Evolutionary conservation across 2,329 filamentous ascomycete species (phyloP), one percentile per base, ranked within the genome.

Genomic region (Neoascochyta sp.): DNA sequence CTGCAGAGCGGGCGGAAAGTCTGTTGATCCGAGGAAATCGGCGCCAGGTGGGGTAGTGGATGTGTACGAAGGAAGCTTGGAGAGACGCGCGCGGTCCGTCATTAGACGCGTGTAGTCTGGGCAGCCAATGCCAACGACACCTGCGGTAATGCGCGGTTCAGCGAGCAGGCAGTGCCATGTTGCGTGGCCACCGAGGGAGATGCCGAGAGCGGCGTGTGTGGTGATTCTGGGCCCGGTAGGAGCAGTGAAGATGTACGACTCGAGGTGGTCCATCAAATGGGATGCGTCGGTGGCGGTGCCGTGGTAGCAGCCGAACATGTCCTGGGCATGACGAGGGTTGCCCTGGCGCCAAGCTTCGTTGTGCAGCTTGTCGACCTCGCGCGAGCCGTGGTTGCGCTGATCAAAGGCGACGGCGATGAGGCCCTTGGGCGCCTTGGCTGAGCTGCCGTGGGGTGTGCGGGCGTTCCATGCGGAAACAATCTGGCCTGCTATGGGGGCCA

Each of bases 391-490:
- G 62, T 96, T 96, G 24, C 90, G 77, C 68, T 95, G 88, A 65
- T 96, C 92, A 62, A 95, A 94, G 3, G 83, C 77, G 9, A 89
- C 76, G 3, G 86, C 88, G 27, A 96, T 80, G 22, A 96, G 64
- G 0, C 83, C 84, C 36, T 69, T 66, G 16, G 49, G 42, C n/a
- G n/a, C n/a, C n/a, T n/a, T n/a, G 13, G 18, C 9, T 5, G 25
- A 13, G 19, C 54, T 47, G 29, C 42, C 54, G 27, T 40, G 47
- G 18, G 49, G 42, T 17, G 54, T 60, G 42, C 55, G 63, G 29
- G 63, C 53, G 50, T 84, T 80, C 78, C 82, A 93, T 7, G 78
- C 74, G n/a, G 68, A 63, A 27, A 95, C 72, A 9, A 78, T 70
- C 5, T 76, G 74, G n/a, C 73, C 67, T 3, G 87, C 89, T 31